phyloP scores from a whole-genome alignment of 2,329 filamentous ascomycete genomes.

The Colletotrichum sp. region DNA sequence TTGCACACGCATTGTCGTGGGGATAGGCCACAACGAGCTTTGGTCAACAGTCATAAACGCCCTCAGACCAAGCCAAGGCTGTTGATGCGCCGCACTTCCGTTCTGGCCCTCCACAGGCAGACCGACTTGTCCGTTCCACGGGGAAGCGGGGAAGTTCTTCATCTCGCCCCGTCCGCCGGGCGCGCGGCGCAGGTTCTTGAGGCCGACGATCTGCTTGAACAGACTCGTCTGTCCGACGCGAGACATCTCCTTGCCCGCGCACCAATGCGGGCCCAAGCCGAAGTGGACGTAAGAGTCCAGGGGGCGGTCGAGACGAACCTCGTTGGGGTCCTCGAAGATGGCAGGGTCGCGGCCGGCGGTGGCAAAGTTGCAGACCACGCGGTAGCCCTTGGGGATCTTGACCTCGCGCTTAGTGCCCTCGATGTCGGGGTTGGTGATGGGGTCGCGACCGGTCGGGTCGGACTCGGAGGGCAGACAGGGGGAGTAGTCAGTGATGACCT shows the following conservation, averaged over 20 bases:
- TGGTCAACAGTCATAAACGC: constrained; percentile 28
- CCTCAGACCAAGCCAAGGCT: constrained; percentile 25
- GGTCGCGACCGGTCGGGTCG: constrained; percentile 19
- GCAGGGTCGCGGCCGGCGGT: constrained; percentile 50
- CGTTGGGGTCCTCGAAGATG: constrained; percentile 54
- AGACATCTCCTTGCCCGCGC: constrained; percentile 39
- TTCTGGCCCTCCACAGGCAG: constrained; percentile 7
- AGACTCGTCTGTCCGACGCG: constrained; percentile 24
- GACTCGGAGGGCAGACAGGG: constrained; percentile 23
- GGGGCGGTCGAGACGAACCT: constrained; percentile 55
- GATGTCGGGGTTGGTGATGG: constrained; percentile 22
- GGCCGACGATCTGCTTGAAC: constrained; percentile 27
- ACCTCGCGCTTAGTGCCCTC: constrained; percentile 13
- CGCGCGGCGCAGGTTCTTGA: constrained; percentile 26
- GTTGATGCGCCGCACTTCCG: neutral
- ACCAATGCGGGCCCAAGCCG: constrained; percentile 55
- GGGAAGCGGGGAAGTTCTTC: constrained; percentile 24
- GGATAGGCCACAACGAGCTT: constrained; percentile 26
- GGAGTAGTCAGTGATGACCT: constrained; percentile 28
- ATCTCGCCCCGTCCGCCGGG: constrained; percentile 26
- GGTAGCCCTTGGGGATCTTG: constrained; percentile 41
- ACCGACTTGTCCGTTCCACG: constrained; percentile 25
- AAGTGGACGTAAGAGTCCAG: constrained; percentile 56
- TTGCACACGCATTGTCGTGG: constrained; percentile 26
- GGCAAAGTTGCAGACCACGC: constrained; percentile 56